Evolutionary conservation across 2,329 filamentous ascomycete species (phyloP).

Genomic region (Diaporthe citriasiana): DNA sequence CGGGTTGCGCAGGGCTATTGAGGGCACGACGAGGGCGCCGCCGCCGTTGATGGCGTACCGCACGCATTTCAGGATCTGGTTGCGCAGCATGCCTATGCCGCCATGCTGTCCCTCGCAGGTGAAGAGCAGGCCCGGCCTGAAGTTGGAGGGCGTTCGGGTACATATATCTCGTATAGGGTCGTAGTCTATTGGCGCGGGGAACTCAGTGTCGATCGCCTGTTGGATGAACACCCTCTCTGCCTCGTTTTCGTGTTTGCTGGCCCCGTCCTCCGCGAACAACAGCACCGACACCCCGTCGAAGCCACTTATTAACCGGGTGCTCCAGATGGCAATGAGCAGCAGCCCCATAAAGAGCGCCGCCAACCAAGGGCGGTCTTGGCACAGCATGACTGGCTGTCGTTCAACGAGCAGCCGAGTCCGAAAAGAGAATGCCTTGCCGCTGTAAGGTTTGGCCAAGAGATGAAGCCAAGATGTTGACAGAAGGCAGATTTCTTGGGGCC

Average conservation of each 20-base stretch:
- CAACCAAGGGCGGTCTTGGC: slow-evolving; percentile 39
- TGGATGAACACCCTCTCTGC: slow-evolving; percentile 46
- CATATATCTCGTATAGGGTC: slow-evolving; percentile 53
- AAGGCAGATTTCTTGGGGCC: slow-evolving; percentile 7
- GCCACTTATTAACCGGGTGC: slow-evolving; percentile 37
- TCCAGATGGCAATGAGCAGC: slow-evolving; percentile 41
- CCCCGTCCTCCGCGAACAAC: slow-evolving; percentile 33
- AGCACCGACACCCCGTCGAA: slow-evolving; percentile 37
- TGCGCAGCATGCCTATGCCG: slow-evolving; percentile 56
- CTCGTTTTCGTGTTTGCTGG: slow-evolving; percentile 30
- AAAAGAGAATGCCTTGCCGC: slow-evolving; percentile 16
- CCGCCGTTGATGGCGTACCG: slow-evolving; percentile 57
- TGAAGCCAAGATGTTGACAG: slow-evolving; percentile 23
- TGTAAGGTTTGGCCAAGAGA: slow-evolving; percentile 4
- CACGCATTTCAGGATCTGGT: slow-evolving; percentile 58
- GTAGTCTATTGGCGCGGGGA: slow-evolving; percentile 53
- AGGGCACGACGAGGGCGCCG: slow-evolving; percentile 54
- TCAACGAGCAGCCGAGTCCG: slow-evolving; percentile 11
- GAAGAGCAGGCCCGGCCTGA: slow-evolving; percentile 54
- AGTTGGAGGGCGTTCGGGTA: slow-evolving; percentile 46
- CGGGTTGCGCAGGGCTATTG: slow-evolving; percentile 53
- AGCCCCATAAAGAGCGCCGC: slow-evolving; percentile 35
- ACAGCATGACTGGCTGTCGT: slow-evolving; percentile 36
- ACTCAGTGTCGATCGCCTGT: slow-evolving; percentile 52
- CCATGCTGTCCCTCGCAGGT: slow-evolving; percentile 57